Evolutionary conservation across 2,329 filamentous ascomycete species (phyloP).

Genomic region (Monosporascus sp.): DNA sequence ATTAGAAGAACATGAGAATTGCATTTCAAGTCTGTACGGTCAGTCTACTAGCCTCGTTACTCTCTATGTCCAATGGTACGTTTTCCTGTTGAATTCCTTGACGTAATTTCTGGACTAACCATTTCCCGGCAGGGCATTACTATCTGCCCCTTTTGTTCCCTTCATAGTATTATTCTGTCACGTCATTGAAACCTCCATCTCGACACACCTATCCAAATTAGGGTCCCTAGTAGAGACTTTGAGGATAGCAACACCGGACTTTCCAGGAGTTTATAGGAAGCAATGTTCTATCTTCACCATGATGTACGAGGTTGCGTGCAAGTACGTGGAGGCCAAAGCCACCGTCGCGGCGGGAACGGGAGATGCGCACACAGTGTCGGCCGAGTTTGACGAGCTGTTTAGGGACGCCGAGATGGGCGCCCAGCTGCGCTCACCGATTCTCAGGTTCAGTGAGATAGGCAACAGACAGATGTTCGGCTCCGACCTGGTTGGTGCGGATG

Average conservation of each 20-base stretch:
- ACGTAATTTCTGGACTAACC: too few relatives aligned
- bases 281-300: neutral
- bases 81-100: too few relatives aligned
- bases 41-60: neutral
- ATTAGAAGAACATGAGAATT: slow-evolving; percentile 11
- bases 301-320: neutral
- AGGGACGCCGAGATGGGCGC: neutral
- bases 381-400: neutral
- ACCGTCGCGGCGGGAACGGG: neutral
- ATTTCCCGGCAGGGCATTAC: slow-evolving; percentile 6
- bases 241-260: neutral
- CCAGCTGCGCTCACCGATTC: neutral
- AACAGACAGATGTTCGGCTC: neutral
- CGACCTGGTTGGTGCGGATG: too few relatives aligned
- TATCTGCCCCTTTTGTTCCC: slow-evolving; percentile 25
- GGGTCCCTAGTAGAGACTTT: neutral
- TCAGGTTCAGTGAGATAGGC: neutral
- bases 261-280: neutral
- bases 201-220: neutral
- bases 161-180: slow-evolving; percentile 26
- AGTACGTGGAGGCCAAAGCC: neutral
- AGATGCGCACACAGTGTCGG: neutral
- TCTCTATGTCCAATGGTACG: neutral
- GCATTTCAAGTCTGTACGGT: slow-evolving; percentile 6
- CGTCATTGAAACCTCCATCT: slow-evolving; percentile 20